A percentile compares a stretch with the other conserved stretches of the same genome.
Evolutionary conservation across 805 yeast species (phyloP).

Genomic region (Torulaspora maleeae): DNA sequence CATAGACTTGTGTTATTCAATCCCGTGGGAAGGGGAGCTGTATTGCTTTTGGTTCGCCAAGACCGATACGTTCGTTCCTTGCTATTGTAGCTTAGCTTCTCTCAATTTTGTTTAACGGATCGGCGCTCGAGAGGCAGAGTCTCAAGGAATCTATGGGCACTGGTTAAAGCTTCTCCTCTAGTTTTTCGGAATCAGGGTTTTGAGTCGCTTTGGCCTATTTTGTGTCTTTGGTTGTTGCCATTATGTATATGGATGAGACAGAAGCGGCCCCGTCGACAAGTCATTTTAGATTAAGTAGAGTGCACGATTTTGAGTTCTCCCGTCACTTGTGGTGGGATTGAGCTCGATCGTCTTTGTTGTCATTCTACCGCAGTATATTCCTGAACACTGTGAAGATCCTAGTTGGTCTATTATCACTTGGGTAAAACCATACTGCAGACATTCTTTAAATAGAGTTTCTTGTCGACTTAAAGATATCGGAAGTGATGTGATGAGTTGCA

Average conservation of each 20-base stretch:
- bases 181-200: slow-evolving; percentile 33
- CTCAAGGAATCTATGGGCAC: slow-evolving; percentile 29
- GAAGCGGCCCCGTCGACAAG: slow-evolving; percentile 98
- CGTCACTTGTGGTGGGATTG: slow-evolving; percentile 37
- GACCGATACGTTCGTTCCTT: slow-evolving; percentile 25
- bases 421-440: slow-evolving; percentile 99
- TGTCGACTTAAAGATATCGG: background rate
- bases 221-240: slow-evolving; percentile 13
- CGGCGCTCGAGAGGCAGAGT: slow-evolving; percentile 71
- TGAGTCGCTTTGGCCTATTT: slow-evolving; percentile 27
- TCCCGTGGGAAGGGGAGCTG: slow-evolving; percentile 22
- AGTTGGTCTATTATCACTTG: slow-evolving; percentile 90
- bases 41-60: slow-evolving; percentile 21
- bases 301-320: slow-evolving; percentile 38
- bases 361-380: slow-evolving; percentile 92
- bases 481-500: background rate
- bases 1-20: slow-evolving; percentile 30
- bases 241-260: slow-evolving; percentile 50
- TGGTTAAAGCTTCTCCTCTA: slow-evolving; percentile 32
- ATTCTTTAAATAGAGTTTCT: slow-evolving; percentile 36
- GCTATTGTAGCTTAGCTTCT: slow-evolving; percentile 35
- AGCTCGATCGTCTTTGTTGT: slow-evolving; percentile 60
- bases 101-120: slow-evolving; percentile 42
- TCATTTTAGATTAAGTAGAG: slow-evolving; percentile 63
- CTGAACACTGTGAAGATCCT: slow-evolving; percentile 96